Base-by-base conservation (phyloP, 768 basidiomycete genomes). In the Leccinum olivaceopallidum region DNA sequence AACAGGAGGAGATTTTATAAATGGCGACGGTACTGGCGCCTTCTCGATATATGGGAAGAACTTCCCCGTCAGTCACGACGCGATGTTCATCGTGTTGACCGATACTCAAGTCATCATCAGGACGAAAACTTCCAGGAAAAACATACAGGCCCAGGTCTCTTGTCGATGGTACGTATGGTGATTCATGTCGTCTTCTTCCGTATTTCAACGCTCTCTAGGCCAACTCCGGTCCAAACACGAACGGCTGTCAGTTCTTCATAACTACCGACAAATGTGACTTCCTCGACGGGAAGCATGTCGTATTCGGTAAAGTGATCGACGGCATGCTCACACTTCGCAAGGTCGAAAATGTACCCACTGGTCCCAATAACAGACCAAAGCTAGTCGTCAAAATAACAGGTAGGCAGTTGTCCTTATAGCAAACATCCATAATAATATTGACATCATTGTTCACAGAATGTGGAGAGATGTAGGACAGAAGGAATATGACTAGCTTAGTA, bases 211-310 rank as follows among this genome's bases (percentile, higher is more conserved):
- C 57, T 24, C 24, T 57, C 32, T 67, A 95, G 94, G 96, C 95
- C 0, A 98, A 98, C 76, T 97, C 95, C 0, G 96, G 96, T 6
- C 84, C 90, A 3, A 89, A 93, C 69, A 95, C 94, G 14, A 98
- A 98, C 64, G 96, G 95, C 3, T 95, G 93, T 73, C 94, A 94
- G 85, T 99, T 98, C 80, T 99, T 99, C 81, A 88, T 99, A 71
- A 99, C 97, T 0, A 95, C 93, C 2, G 92, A 87, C 9, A 90
- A 92, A 66, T 96, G 95, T 64, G 93, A 95, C 63, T 98, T 98
- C 76, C 84, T 99, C 49, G 95, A 99, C 71, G 92, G 87, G 65
- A 94, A 95, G 73, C 94, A 96, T 71, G 90, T 95, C 66, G 94
- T 95, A 2, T 97, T 97, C 67, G 94, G 94, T 6, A 87, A 83